phyloP scores from a whole-genome alignment of 148 eudicot genomes.

The Nyssa sinensis region DNA sequence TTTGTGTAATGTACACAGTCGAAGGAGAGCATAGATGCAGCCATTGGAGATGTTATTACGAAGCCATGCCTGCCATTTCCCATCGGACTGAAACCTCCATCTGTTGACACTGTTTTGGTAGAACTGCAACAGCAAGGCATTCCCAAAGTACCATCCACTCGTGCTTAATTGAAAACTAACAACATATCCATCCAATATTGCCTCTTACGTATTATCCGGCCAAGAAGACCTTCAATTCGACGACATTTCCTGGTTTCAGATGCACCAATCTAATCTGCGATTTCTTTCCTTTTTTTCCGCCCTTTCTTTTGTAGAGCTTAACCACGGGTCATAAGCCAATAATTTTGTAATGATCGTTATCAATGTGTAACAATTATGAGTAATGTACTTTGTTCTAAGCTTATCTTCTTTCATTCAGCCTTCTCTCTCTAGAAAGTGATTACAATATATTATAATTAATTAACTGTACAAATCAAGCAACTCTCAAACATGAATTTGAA shows the following conservation, averaged over 20 bases:
- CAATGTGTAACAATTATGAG: not conserved
- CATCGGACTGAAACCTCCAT: constrained; percentile 80
- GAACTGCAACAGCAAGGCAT: constrained; percentile 85
- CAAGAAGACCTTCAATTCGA: constrained; percentile 38
- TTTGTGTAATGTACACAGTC: constrained; percentile 34
- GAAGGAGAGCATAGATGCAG: constrained; percentile 79
- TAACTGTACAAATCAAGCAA: no score
- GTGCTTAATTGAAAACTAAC: no score
- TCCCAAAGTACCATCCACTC: constrained; percentile 64
- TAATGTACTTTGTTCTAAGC: not conserved
- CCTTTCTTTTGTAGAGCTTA: not conserved
- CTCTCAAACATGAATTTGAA: no score
- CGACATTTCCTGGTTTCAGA: constrained; percentile 46
- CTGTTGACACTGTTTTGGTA: constrained; percentile 62
- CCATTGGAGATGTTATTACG: constrained; percentile 71
- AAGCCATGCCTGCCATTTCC: constrained; percentile 89
- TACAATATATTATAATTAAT: no score
- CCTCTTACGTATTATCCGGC: not conserved
- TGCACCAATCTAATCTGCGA: constrained; percentile 1
- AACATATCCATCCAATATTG: no score
- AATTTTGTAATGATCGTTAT: no score
- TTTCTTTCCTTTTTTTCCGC: not conserved
- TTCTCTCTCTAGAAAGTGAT: no score
- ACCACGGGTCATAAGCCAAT: no score
- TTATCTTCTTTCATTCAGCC: no score